Evolutionary conservation across 305 asterid species (phyloP).

Genomic region (Fraxinus dipetala): DNA sequence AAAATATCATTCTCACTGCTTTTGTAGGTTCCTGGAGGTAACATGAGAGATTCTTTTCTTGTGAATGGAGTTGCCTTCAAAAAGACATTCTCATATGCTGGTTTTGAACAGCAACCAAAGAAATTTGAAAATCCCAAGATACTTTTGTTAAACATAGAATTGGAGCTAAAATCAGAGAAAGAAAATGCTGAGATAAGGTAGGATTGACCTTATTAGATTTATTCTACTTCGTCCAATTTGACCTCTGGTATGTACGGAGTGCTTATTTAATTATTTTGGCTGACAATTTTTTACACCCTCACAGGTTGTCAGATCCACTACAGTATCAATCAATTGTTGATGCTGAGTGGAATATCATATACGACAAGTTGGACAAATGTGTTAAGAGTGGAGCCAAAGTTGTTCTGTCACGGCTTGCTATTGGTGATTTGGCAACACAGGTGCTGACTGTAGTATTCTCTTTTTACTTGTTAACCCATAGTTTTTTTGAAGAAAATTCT

Average conservation of each 20-base stretch:
- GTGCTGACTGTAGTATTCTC: slow-evolving; percentile 31
- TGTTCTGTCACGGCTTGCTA: slow-evolving; percentile 91
- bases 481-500: background rate
- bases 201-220: slow-evolving; percentile 20
- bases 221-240: slow-evolving; percentile 11
- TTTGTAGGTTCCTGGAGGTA: slow-evolving; percentile 92
- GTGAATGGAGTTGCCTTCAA: slow-evolving; percentile 97
- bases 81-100: slow-evolving; percentile 99
- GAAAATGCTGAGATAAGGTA: slow-evolving; percentile 99
- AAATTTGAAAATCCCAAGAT: slow-evolving; percentile 77
- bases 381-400: slow-evolving; percentile 94
- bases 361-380: slow-evolving; percentile 95
- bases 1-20: slow-evolving; percentile 17
- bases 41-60: slow-evolving; percentile 94
- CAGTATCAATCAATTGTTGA: slow-evolving; percentile 98
- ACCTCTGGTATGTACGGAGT: slow-evolving; percentile 5
- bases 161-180: slow-evolving; percentile 97
- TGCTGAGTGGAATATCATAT: slow-evolving; percentile 99
- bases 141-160: slow-evolving; percentile 83
- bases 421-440: slow-evolving; percentile 98
- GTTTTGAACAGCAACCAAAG: slow-evolving; percentile 99
- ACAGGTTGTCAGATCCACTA: slow-evolving; percentile 43
- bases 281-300: slow-evolving; percentile 11
- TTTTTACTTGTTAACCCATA: background rate
- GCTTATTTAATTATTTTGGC: slow-evolving; percentile 15